Conservation (phyloP, 1,284 basidiomycete species). For the Ganoderma sinense region DNA sequence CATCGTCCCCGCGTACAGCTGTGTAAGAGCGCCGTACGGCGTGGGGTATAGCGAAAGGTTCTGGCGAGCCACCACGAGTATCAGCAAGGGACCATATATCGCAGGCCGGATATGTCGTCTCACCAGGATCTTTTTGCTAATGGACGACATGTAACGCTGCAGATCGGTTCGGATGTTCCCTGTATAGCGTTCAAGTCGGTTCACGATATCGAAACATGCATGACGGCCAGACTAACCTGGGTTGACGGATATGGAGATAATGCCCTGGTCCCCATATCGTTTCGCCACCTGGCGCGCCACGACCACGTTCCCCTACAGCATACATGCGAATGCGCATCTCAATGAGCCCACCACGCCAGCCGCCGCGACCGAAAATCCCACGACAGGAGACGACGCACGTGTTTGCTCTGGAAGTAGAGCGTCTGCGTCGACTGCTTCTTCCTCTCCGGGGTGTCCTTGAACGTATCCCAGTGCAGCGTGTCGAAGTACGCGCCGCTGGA, state of each 20-base stretch:
- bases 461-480: constrained; percentile 37
- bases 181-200: not conserved
- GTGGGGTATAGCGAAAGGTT: constrained; percentile 25
- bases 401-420: constrained; percentile 54
- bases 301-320: constrained; percentile 45
- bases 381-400: constrained; percentile 4
- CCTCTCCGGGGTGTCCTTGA: constrained; percentile 38
- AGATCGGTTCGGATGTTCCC: constrained; percentile 30
- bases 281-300: constrained; percentile 44
- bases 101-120: not conserved
- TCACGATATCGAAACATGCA: not conserved
- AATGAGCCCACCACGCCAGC: not conserved
- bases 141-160: constrained; percentile 13
- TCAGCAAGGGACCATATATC: not conserved
- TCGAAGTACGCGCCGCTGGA: constrained; percentile 42
- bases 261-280: constrained; percentile 39
- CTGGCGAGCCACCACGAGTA: not conserved
- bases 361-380: not conserved
- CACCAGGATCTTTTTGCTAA: constrained; percentile 22
- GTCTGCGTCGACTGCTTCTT: constrained; percentile 34
- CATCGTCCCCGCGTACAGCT: constrained; percentile 36
- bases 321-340: no score
- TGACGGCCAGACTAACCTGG: constrained; percentile 39
- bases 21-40: constrained; percentile 34
- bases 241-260: constrained; percentile 48